Conservation (phyloP, 2,329 filamentous ascomycete species). For the Epichloe bromicola region DNA sequence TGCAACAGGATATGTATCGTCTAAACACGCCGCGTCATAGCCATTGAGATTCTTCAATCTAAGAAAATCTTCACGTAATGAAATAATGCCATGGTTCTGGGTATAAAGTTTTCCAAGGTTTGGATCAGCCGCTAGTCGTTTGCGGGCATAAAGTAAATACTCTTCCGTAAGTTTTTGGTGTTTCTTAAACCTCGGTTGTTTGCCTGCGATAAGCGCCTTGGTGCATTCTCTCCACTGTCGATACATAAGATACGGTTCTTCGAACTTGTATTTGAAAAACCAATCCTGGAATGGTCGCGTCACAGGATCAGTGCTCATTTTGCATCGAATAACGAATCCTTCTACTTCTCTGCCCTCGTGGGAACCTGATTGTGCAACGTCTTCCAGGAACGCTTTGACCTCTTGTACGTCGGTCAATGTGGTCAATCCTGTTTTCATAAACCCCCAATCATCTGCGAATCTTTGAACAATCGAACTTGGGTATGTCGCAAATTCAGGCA, state of each 20-base stretch:
- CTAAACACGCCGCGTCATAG: slow-evolving; percentile 71
- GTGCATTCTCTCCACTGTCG: slow-evolving; percentile 97
- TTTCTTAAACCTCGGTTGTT: slow-evolving; percentile 67
- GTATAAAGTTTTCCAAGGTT: slow-evolving; percentile 59
- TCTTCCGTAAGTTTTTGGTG: slow-evolving; percentile 82
- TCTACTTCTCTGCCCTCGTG: slow-evolving; percentile 89
- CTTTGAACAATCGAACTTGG: slow-evolving; percentile 69
- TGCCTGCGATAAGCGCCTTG: slow-evolving; percentile 70
- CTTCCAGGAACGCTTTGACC: slow-evolving; percentile 71
- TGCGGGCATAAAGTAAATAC: slow-evolving; percentile 72
- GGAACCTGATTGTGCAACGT: slow-evolving; percentile 74
- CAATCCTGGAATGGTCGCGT: slow-evolving; percentile 62
- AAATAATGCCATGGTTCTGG: slow-evolving; percentile 89
- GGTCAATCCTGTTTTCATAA: slow-evolving; percentile 75
- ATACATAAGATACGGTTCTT: slow-evolving; percentile 98
- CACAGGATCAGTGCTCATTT: slow-evolving; percentile 40
- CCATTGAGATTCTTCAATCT: slow-evolving; percentile 73
- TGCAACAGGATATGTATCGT: slow-evolving; percentile 35
- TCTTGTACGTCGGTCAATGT: slow-evolving; percentile 60
- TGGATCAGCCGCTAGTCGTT: slow-evolving; percentile 56
- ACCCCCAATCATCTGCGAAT: slow-evolving; percentile 88
- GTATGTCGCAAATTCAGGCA: slow-evolving; percentile 85
- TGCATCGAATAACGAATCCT: slow-evolving; percentile 92
- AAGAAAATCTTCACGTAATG: slow-evolving; percentile 78
- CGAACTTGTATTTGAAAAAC: slow-evolving; percentile 99